phyloP scores from a whole-genome alignment of 1,139 yeast genomes.

The Geotrichum cucujoidarum region DNA sequence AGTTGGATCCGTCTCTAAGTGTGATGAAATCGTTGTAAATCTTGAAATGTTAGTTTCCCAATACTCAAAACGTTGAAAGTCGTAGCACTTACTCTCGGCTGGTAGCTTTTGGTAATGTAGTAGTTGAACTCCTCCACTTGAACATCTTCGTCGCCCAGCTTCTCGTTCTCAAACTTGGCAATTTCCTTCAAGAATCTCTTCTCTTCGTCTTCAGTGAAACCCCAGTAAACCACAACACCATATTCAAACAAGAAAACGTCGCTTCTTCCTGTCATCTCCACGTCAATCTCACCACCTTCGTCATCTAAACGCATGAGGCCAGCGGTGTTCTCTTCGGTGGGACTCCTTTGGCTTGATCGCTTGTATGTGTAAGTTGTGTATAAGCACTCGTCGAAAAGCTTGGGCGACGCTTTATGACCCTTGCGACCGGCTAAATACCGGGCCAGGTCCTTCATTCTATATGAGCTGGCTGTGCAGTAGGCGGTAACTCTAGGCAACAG shows the following conservation, averaged over 20 bases:
- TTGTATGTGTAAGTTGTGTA: slow-evolving; percentile 80
- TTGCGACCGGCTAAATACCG: slow-evolving; percentile 82
- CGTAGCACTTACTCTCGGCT: slow-evolving; percentile 54
- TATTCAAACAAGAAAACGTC: slow-evolving; percentile 88
- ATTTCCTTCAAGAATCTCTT: slow-evolving; percentile 74
- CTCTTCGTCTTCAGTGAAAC: slow-evolving; percentile 80
- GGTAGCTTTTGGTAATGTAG: slow-evolving; percentile 86
- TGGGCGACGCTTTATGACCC: slow-evolving; percentile 65
- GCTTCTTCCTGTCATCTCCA: slow-evolving; percentile 62
- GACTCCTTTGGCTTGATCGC: slow-evolving; percentile 40
- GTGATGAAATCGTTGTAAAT: slow-evolving; percentile 94
- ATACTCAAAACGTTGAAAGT: neutral
- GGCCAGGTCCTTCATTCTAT: slow-evolving; percentile 77
- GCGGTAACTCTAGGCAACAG: slow-evolving; percentile 29
- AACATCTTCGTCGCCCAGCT: slow-evolving; percentile 82
- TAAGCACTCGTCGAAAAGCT: slow-evolving; percentile 86
- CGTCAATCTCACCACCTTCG: slow-evolving; percentile 91
- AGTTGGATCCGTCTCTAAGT: slow-evolving; percentile 81
- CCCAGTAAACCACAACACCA: slow-evolving; percentile 96
- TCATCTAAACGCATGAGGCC: slow-evolving; percentile 68
- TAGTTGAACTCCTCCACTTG: slow-evolving; percentile 93
- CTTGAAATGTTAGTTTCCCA: neutral
- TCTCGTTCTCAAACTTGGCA: slow-evolving; percentile 85
- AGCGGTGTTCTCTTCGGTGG: slow-evolving; percentile 21
- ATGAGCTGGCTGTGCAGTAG: slow-evolving; percentile 38